Percentiles rank a stretch among this genome's conserved stretches.
phyloP scores from a whole-genome alignment of 768 basidiomycete species.

The Pisolithus orientalis region DNA sequence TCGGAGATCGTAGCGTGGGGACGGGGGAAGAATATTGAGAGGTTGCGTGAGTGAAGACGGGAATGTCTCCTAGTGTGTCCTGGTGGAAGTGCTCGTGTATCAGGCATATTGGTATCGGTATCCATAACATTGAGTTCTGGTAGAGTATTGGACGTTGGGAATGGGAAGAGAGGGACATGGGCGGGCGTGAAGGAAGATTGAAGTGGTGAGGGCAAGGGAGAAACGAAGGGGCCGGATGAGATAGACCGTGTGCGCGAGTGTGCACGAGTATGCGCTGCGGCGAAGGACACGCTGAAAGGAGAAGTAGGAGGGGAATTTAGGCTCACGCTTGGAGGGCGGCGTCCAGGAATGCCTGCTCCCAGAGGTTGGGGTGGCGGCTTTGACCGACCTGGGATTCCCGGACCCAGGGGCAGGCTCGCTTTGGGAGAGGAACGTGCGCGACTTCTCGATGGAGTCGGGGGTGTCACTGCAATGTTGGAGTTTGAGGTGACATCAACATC shows the following conservation, averaged over 20 bases:
- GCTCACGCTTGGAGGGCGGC: slow-evolving; percentile 17
- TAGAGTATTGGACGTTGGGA: slow-evolving; percentile 13
- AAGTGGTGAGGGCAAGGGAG: slow-evolving; percentile 23
- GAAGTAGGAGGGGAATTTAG: slow-evolving; percentile 25
- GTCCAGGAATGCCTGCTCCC: slow-evolving; percentile 20
- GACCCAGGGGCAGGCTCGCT: slow-evolving; percentile 9
- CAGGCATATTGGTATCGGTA: slow-evolving; percentile 6
- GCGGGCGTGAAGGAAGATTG: slow-evolving; percentile 18
- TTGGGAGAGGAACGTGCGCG: slow-evolving; percentile 23
- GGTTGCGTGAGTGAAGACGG: slow-evolving; percentile 83
- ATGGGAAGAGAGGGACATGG: slow-evolving; percentile 18
- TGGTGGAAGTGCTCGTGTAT: slow-evolving; percentile 8
- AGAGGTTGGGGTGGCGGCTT: slow-evolving; percentile 18
- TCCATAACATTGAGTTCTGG: slow-evolving; percentile 13
- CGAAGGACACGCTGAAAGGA: slow-evolving; percentile 25
- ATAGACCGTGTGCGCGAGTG: slow-evolving; percentile 29
- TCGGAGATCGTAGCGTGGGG: slow-evolving; percentile 60
- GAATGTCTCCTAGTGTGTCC: slow-evolving; percentile 44
- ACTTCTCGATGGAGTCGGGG: slow-evolving; percentile 18
- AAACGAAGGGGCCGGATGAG: slow-evolving; percentile 25
- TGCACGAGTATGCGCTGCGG: slow-evolving; percentile 1
- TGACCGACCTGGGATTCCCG: slow-evolving; percentile 18
- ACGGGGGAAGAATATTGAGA: slow-evolving; percentile 87
- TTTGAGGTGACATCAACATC: neutral
- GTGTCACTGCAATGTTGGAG: slow-evolving; percentile 2